Evolutionary conservation across 23 red algal species (phyloP), one percentile per base, ranked within the genome.

Genomic region (Chondrus crispus): DNA sequence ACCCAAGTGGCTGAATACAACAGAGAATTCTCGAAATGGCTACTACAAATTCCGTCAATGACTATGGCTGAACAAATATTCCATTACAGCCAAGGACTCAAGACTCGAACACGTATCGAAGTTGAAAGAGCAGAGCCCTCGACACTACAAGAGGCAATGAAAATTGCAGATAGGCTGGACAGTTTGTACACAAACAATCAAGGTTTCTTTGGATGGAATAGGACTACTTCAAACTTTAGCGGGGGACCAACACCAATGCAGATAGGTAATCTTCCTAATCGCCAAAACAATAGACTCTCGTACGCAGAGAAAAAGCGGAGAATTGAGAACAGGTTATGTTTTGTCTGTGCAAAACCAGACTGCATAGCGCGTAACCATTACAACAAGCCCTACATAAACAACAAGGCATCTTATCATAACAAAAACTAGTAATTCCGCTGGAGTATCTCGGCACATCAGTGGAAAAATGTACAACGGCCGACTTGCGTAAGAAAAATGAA

Each of bases 11-110:
- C 20, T 57, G 42, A 20, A 19, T 82, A 55, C 54, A 58, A 58
- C 78, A 8, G 60, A 40, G 49, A 82, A 29, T 55, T 58, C 60
- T 57, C 78, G 14, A 82, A 54, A 47, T 82, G 78, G 46, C 24
- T 62, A 54, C 32, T 57, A 28, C 78, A 82, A 82, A 19, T 66
- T 22, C 60, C 60, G 26, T 32, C 60, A 32, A 66, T 1, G 60
- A 32, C 60, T 1, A 32, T 32, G 35, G 0, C 78, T 28, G 49
- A 82, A 29, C 0, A 82, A 37, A 32, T 60, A 0, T 82, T 57
- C 37, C 78, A 57, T 54, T 62, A 80, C 3, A 1, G 11, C 33
- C 48, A 80, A 46, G 74, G 74, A 14, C 46, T 80, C 30, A 80
- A 49, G 29, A 80, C 35, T 20, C 19, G 48, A 49, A 0, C 20